Percentiles rank a stretch among this genome's conserved stretches.
phyloP scores from a whole-genome alignment of 169 alveolate genomes.

The Plasmodium billcollinsi region DNA sequence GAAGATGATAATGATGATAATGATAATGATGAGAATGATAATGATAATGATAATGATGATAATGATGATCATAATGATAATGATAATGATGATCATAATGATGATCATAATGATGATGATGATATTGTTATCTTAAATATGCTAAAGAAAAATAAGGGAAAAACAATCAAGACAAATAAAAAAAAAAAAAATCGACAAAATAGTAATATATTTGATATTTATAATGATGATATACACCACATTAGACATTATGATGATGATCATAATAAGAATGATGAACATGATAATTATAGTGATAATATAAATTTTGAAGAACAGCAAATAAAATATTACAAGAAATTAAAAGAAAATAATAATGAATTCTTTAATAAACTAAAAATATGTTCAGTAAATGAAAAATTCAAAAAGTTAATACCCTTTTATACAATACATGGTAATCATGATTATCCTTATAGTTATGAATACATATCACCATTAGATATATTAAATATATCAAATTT shows the following conservation, averaged over 20 bases:
- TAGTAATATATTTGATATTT: no score
- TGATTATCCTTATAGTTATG: slow-evolving; percentile 83
- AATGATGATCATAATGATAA: no score
- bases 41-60: no score
- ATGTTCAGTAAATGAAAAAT: slow-evolving; percentile 18
- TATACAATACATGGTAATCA: slow-evolving; percentile 83
- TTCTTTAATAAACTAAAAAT: background rate
- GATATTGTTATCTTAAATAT: background rate
- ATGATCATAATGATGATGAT: background rate
- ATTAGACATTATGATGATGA: background rate
- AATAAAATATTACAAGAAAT: background rate
- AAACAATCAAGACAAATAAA: background rate
- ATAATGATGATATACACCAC: background rate
- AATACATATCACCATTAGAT: slow-evolving; percentile 79
- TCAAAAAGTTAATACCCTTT: slow-evolving; percentile 45
- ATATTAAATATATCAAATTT: slow-evolving; percentile 84
- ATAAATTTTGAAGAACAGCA: background rate
- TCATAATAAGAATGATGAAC: background rate
- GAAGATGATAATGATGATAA: background rate
- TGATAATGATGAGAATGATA: no score
- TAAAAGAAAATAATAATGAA: slow-evolving; percentile 8
- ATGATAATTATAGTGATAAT: background rate
- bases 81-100: no score
- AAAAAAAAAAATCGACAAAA: no score
- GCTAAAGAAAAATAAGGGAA: background rate